Conservation (phyloP, 495 filamentous ascomycete species). For the Alectoria sarmentosa region DNA sequence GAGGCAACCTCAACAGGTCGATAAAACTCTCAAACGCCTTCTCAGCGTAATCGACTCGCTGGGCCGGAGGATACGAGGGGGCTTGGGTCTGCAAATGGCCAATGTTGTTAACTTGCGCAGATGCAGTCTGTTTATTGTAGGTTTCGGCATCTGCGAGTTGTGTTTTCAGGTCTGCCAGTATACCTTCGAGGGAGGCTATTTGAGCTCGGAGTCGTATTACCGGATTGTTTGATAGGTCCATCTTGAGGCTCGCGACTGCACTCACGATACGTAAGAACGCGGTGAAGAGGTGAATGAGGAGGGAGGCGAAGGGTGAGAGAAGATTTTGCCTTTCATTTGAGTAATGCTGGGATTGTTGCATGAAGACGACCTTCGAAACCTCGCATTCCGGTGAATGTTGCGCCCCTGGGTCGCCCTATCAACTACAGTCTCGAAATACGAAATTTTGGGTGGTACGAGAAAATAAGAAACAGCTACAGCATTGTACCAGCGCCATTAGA, state of each 20-base stretch:
- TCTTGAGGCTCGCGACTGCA: not conserved
- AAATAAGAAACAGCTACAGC: too few species aligned
- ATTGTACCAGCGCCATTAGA: too few species aligned
- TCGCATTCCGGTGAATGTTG: too few species aligned
- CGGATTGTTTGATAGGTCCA: not conserved
- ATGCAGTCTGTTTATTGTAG: not conserved
- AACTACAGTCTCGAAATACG: too few species aligned
- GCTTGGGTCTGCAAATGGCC: not conserved
- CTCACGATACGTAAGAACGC: not conserved
- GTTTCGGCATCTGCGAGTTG: not conserved
- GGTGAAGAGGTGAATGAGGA: not conserved
- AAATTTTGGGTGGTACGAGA: too few species aligned
- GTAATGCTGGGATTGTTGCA: too few species aligned
- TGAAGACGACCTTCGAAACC: too few species aligned
- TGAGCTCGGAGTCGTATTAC: slow-evolving; percentile 1
- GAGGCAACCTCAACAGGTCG: not conserved
- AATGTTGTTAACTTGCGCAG: not conserved
- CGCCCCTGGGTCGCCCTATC: too few species aligned
- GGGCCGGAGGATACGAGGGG: not conserved
- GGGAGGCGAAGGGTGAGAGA: too few species aligned
- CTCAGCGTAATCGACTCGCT: too few species aligned
- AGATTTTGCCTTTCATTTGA: too few species aligned
- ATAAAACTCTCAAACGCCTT: not conserved
- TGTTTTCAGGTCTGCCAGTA: slow-evolving; percentile 4
- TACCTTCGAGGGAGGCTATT: slow-evolving; percentile 11